These are phyloP conservation scores for Sutorius australiensis DNA, from an alignment of 768 basidiomycete genomes.

Conservation along the genomic window DNA sequence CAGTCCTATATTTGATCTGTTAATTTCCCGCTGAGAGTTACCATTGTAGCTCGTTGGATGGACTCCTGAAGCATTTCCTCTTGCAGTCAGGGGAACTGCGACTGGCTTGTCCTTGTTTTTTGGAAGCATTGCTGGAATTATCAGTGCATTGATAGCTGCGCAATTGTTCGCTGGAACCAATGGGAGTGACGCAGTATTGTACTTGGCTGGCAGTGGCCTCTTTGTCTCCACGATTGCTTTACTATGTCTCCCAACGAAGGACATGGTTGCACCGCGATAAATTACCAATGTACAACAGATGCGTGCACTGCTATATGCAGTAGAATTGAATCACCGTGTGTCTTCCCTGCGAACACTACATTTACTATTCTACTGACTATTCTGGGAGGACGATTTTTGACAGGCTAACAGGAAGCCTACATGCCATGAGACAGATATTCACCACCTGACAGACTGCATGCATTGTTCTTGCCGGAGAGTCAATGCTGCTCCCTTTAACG, in stretches of 20 bases:
- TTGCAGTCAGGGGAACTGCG: slow-evolving; percentile 13
- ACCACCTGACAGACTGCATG: too few species aligned
- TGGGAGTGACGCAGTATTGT: slow-evolving; percentile 8
- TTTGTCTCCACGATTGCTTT: slow-evolving; percentile 9
- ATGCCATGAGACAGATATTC: too few species aligned
- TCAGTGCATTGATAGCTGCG: slow-evolving; percentile 2
- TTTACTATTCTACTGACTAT: too few species aligned
- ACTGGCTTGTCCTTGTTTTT: slow-evolving; percentile 5
- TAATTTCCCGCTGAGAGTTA: background rate
- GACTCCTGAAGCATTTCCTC: slow-evolving; percentile 17
- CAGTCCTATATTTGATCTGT: background rate
- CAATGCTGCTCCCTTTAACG: too few species aligned
- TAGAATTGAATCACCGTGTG: too few species aligned
- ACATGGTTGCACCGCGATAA: slow-evolving; percentile 14
- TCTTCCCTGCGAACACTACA: too few species aligned
- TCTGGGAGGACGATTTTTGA: too few species aligned
- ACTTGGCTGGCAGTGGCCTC: slow-evolving; percentile 9
- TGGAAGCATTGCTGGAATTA: too few species aligned
- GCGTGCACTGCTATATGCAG: too few species aligned
- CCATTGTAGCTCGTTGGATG: slow-evolving; percentile 12
- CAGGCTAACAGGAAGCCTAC: too few species aligned
- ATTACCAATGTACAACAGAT: background rate
- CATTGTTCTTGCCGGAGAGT: too few species aligned
- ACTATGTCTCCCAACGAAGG: slow-evolving; percentile 7
- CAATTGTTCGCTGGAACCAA: slow-evolving; percentile 1